Evolutionary conservation across 129 eudicot species (phyloP).

Genomic region (Tanacetum coccineum): DNA sequence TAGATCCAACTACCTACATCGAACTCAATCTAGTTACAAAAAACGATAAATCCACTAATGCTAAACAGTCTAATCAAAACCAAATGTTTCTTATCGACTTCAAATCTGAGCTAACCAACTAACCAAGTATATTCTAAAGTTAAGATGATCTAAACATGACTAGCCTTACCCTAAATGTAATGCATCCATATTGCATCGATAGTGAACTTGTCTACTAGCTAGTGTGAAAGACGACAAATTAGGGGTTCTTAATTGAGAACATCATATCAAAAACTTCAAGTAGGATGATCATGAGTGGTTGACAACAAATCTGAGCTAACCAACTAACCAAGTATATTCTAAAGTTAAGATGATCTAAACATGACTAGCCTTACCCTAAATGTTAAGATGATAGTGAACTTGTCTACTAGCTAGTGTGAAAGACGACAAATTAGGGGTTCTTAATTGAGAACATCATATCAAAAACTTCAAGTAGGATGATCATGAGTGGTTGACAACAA

Average conservation of each 20-base stretch:
- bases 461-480: slow-evolving; percentile 19
- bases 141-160: slow-evolving; percentile 9
- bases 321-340: neutral
- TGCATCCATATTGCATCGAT: slow-evolving; percentile 9
- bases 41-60: neutral
- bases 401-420: slow-evolving; percentile 30
- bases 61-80: neutral
- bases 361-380: slow-evolving; percentile 3
- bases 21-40: neutral
- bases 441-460: slow-evolving; percentile 18
- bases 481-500: slow-evolving; percentile 43
- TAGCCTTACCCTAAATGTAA: slow-evolving; percentile 1
- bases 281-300: slow-evolving; percentile 32
- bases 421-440: slow-evolving; percentile 34
- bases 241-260: slow-evolving; percentile 18
- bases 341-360: slow-evolving; percentile 13
- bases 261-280: slow-evolving; percentile 26
- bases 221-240: slow-evolving; percentile 31
- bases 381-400: slow-evolving; percentile 9
- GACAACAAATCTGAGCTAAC: slow-evolving; percentile 29
- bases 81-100: neutral
- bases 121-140: neutral
- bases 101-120: neutral
- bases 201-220: slow-evolving; percentile 28
- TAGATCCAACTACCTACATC: too few species aligned